These are phyloP conservation scores for Ustilago nuda DNA, from an alignment of 1,284 basidiomycete species.

Conservation along the genomic window DNA sequence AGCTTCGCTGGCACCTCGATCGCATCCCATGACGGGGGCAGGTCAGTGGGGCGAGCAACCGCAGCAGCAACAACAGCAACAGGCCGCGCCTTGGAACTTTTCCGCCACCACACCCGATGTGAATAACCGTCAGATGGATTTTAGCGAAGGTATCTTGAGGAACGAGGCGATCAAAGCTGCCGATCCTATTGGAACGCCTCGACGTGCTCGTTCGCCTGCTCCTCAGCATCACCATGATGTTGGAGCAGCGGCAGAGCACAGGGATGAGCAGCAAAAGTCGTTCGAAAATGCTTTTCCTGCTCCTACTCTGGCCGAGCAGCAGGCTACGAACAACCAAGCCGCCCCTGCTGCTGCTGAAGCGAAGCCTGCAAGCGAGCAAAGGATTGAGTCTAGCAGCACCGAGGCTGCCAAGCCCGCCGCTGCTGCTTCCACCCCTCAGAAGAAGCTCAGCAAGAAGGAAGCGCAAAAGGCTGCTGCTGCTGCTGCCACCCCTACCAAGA, in stretches of 20 bases:
- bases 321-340: background rate
- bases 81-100: constrained; percentile 29
- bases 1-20: constrained; percentile 36
- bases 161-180: constrained; percentile 40
- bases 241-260: constrained; percentile 17
- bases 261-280: constrained; percentile 35
- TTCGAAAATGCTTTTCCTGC: constrained; percentile 49
- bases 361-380: background rate
- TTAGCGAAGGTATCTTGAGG: constrained; percentile 33
- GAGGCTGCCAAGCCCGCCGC: constrained; percentile 6
- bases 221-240: constrained; percentile 33
- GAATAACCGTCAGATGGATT: constrained; percentile 39
- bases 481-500: constrained; percentile 14
- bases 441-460: constrained; percentile 35
- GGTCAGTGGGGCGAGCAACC: constrained; percentile 48
- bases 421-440: constrained; percentile 22
- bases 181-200: constrained; percentile 52
- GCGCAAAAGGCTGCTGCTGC: constrained; percentile 30
- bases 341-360: constrained; percentile 1
- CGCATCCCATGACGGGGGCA: constrained; percentile 23
- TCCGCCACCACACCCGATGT: constrained; percentile 41
- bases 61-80: constrained; percentile 6
- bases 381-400: constrained; percentile 1
- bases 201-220: constrained; percentile 45
- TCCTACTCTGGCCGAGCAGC: constrained; percentile 13